These are phyloP conservation scores for Yamadazyma trypodendri DNA, from an alignment of 1,139 yeast species.

Conservation along the genomic window DNA sequence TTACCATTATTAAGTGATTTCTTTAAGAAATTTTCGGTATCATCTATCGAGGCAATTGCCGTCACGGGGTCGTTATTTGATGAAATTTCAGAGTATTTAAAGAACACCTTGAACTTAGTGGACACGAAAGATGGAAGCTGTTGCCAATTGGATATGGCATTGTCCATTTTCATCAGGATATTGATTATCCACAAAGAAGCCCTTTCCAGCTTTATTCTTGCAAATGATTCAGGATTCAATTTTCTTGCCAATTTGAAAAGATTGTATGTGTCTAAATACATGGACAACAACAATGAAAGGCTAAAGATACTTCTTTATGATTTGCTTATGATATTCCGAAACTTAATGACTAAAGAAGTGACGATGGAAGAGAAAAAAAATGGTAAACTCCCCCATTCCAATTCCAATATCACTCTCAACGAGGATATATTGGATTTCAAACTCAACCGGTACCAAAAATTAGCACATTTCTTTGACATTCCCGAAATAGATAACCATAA, in stretches of 20 bases:
- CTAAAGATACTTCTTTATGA: conserved; percentile 63
- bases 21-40: conserved; percentile 39
- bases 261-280: conserved; percentile 43
- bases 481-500: conserved; percentile 34
- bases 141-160: conserved; percentile 7
- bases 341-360: conserved; percentile 25
- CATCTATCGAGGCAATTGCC: conserved; percentile 23
- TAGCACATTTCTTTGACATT: conserved; percentile 26
- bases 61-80: conserved; percentile 15
- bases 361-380: background rate
- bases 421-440: background rate
- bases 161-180: conserved; percentile 51
- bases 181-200: conserved; percentile 57
- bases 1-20: conserved; percentile 36
- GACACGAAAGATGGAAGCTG: background rate
- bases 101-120: conserved; percentile 6
- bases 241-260: conserved; percentile 46
- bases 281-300: conserved; percentile 42
- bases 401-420: background rate
- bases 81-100: conserved; percentile 6
- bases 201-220: conserved; percentile 31
- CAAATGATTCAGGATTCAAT: conserved; percentile 29
- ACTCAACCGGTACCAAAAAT: conserved; percentile 8
- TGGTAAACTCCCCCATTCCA: background rate
- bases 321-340: conserved; percentile 55